Evolutionary conservation across 108 stramenopile genomes (phyloP).

Genomic region (Stephanodiscus minutulus): DNA sequence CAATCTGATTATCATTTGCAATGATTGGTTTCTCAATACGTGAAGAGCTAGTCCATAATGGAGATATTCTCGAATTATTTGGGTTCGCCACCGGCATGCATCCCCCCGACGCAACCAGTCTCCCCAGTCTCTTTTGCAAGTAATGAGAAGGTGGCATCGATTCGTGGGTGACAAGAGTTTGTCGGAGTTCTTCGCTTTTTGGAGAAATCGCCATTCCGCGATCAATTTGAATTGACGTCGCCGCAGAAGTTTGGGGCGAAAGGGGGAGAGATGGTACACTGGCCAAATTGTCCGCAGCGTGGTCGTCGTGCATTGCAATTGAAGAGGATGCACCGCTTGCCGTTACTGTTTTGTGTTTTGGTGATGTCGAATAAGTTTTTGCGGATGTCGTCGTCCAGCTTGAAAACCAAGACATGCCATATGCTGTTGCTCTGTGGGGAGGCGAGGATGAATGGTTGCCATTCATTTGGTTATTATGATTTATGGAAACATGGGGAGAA

Average conservation of each 20-base stretch:
- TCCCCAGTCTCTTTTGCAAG: conserved; percentile 5
- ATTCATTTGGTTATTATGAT: background rate
- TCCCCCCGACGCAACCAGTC: conserved; percentile 3
- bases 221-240: conserved; percentile 17
- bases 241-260: conserved; percentile 2
- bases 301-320: conserved; percentile 9
- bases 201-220: conserved; percentile 1
- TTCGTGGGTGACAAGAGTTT: background rate
- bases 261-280: background rate
- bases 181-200: background rate
- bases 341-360: conserved; percentile 3
- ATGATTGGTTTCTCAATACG: conserved; percentile 2
- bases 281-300: background rate
- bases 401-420: conserved; percentile 37
- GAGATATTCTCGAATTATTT: conserved; percentile 11
- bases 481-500: conserved; percentile 10
- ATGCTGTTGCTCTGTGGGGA: conserved; percentile 1
- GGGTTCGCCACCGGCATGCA: conserved; percentile 1
- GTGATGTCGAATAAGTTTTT: too few species aligned
- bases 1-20: background rate
- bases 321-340: background rate
- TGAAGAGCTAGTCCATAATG: background rate
- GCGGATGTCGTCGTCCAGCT: conserved; percentile 42
- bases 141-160: background rate
- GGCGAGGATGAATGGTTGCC: conserved; percentile 1